These are phyloP conservation scores for Cenococcum geophilum DNA, from an alignment of 495 filamentous ascomycete species.

Conservation along the genomic window DNA sequence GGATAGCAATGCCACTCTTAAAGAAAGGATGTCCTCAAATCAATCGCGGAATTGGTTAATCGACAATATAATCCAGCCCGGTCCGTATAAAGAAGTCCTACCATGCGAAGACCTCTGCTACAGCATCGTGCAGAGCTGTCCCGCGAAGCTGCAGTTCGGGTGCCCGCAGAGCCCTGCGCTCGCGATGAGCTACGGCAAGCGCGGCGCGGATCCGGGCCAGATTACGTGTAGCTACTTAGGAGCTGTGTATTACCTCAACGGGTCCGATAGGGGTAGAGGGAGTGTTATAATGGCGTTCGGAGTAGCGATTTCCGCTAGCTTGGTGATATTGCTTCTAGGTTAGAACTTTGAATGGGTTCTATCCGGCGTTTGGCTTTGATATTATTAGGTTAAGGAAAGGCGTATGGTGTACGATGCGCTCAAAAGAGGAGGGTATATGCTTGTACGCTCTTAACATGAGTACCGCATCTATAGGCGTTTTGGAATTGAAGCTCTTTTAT, in stretches of 20 bases:
- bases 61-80: constrained; percentile 63
- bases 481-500: background rate
- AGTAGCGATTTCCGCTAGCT: background rate
- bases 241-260: constrained; percentile 48
- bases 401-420: background rate
- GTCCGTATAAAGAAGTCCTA: constrained; percentile 88
- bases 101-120: constrained; percentile 84
- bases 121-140: constrained; percentile 74
- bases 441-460: background rate
- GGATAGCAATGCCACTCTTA: too few species aligned
- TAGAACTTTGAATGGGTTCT: too few species aligned
- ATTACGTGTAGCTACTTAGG: constrained; percentile 56
- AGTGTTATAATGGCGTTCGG: background rate
- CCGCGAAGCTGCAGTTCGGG: constrained; percentile 65
- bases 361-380: background rate
- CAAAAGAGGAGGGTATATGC: background rate
- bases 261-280: constrained; percentile 1
- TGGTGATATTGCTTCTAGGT: background rate
- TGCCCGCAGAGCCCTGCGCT: constrained; percentile 62
- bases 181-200: constrained; percentile 57
- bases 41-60: constrained; percentile 58
- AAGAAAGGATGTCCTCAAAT: constrained; percentile 7
- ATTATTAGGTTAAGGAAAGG: constrained; percentile 6
- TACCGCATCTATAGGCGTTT: background rate
- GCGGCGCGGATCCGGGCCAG: constrained; percentile 34